Conservation (phyloP, 2,329 filamentous ascomycete genomes). For the Talaromyces sp. region DNA sequence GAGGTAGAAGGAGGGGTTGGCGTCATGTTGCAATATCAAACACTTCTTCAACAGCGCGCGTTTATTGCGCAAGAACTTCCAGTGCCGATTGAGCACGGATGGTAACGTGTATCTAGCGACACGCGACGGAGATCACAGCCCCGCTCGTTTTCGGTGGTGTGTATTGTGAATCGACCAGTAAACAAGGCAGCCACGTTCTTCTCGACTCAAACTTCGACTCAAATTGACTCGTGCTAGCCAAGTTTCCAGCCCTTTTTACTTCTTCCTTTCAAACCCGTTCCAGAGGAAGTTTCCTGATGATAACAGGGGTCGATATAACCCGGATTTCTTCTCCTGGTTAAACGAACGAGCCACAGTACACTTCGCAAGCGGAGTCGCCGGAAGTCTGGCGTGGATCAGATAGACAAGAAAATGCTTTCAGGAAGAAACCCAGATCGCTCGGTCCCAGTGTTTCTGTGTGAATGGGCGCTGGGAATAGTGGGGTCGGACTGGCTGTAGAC, state of each 20-base stretch:
- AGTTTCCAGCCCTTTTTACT: not conserved
- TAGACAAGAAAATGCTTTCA: not conserved
- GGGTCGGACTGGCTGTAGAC: not conserved
- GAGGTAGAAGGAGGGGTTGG: slow-evolving; percentile 51
- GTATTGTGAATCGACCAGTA: not conserved
- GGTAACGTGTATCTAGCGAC: not conserved
- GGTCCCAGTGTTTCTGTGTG: not conserved
- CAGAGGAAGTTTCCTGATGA: not conserved
- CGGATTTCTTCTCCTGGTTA: not conserved
- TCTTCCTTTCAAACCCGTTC: not conserved
- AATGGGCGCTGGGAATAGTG: not conserved
- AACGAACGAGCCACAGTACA: not conserved
- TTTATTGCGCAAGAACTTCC: not conserved
- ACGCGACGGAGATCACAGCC: not conserved
- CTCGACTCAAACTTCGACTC: not conserved
- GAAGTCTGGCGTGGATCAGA: not conserved
- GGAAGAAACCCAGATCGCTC: not conserved
- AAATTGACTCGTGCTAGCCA: not conserved
- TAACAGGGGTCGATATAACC: not conserved
- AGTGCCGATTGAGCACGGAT: not conserved
- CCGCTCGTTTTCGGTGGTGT: not conserved
- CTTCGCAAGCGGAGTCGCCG: not conserved
- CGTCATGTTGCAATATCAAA: slow-evolving; percentile 25
- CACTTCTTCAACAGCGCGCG: not conserved
- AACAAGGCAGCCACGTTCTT: not conserved